Conservation (phyloP, 2,329 filamentous ascomycete genomes). For the Trichoderma sp. region DNA sequence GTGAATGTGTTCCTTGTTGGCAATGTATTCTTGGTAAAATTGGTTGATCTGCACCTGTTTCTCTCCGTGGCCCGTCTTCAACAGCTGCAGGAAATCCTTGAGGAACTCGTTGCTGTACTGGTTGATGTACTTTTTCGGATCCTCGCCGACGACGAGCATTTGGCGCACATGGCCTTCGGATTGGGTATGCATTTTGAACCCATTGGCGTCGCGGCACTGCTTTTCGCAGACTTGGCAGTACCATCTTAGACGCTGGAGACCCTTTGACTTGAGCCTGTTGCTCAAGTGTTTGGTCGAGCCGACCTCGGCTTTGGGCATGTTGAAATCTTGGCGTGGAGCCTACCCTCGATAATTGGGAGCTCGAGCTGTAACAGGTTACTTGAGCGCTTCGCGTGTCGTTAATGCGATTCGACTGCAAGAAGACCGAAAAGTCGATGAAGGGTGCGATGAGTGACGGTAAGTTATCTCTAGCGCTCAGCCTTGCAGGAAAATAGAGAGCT, state of each 20-base stretch:
- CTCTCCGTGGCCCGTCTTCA: constrained; percentile 84
- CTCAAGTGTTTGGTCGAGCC: constrained; percentile 87
- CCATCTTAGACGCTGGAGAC: constrained; percentile 80
- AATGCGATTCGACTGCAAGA: neutral
- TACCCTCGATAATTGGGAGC: neutral
- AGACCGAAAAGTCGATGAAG: neutral
- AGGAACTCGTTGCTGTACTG: constrained; percentile 81
- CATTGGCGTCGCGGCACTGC: constrained; percentile 75
- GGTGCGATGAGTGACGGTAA: neutral
- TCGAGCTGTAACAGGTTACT: too few species aligned
- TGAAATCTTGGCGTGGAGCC: constrained; percentile 39
- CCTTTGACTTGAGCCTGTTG: constrained; percentile 87
- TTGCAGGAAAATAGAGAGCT: constrained; percentile 18
- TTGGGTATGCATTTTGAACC: constrained; percentile 85
- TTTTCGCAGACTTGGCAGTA: constrained; percentile 82
- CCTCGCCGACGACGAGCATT: constrained; percentile 83
- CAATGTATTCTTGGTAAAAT: constrained; percentile 94
- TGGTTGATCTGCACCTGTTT: constrained; percentile 87
- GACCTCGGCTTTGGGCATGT: constrained; percentile 89
- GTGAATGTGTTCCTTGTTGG: constrained; percentile 83
- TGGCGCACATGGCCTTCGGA: constrained; percentile 86
- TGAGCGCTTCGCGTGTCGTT: neutral
- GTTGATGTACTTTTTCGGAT: constrained; percentile 80
- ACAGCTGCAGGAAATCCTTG: constrained; percentile 72
- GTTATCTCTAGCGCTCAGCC: constrained; percentile 19